phyloP scores from a whole-genome alignment of 1,284 basidiomycete genomes.

The Sphagnurus paluster region DNA sequence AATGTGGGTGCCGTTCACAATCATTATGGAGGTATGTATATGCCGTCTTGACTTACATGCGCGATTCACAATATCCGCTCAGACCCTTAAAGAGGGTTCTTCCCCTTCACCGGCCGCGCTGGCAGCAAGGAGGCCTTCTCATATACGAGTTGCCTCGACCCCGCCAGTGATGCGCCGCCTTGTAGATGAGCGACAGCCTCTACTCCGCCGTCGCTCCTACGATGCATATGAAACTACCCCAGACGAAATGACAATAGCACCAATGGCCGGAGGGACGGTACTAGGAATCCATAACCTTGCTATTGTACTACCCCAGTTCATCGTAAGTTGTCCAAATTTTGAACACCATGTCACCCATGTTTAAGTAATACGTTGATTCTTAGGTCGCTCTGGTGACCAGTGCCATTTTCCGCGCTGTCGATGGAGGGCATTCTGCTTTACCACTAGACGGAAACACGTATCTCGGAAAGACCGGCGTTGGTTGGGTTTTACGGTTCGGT shows the following conservation, averaged over 20 bases:
- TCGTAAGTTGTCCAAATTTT: constrained; percentile 54
- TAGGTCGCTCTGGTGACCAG: constrained; percentile 90
- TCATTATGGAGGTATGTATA: constrained; percentile 84
- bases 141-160: constrained; percentile 40
- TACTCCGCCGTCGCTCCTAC: constrained; percentile 70
- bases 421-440: constrained; percentile 44
- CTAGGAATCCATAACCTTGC: constrained; percentile 95
- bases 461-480: constrained; percentile 83
- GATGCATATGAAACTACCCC: constrained; percentile 46
- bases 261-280: constrained; percentile 88
- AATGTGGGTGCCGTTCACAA: constrained; percentile 89
- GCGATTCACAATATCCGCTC: too few relatives aligned
- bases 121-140: constrained; percentile 31
- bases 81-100: constrained; percentile 83
- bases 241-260: constrained; percentile 46
- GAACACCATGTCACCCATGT: neutral
- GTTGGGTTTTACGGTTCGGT: constrained; percentile 93
- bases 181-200: constrained; percentile 58
- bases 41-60: constrained; percentile 8
- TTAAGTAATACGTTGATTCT: neutral
- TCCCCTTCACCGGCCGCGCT: constrained; percentile 24
- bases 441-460: constrained; percentile 56
- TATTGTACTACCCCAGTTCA: constrained; percentile 90
- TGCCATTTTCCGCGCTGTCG: constrained; percentile 82
- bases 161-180: constrained; percentile 33